Evolutionary conservation across 2,329 filamentous ascomycete genomes (phyloP), one percentile per base, ranked within the genome.

Genomic region (Blastomyces emzantsi): DNA sequence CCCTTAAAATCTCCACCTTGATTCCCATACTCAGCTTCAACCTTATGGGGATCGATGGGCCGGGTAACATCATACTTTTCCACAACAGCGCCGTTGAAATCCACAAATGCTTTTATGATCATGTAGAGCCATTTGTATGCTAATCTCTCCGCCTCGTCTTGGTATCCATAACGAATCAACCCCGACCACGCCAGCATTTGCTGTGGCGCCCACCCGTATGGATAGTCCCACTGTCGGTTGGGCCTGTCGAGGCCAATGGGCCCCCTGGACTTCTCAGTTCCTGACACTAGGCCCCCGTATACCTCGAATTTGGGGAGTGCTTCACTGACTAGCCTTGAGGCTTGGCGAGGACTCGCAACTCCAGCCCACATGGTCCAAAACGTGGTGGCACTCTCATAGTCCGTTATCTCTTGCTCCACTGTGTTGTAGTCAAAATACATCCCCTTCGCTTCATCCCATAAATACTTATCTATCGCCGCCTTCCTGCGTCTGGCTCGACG

Each of bases 341-440:
- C 94, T 79, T 97, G 93, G 64, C 85, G 86, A 2, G 92, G 92
- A 41, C 88, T 89, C 17, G 90, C 88, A 59, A 94, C 86, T 62
- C 93, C 93, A 15, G 93, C 91, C 93, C 94, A 99, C 79, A 99
- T 89, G 3, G 94, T 87, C 94, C 94, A 99, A 78, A 97, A 92
- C 0, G 92, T 97, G 2, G 94, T 99, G 62, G 89, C 91, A 67
- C 86, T 90, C 78, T 97, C 94, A 74, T 97, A 97, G 17, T 82
- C 85, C 68, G 87, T 91, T 71, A 89, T 90, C 76, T 91, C 77
- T 73, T 92, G 86, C 76, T 88, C 90, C 66, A 83, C 87, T 0
- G 91, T 96, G 78, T 99, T 84, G 76, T 97, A 99, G 77, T 99
- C 94, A 73, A 97, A 97, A 81, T 91, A 99, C 90, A 97, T 96